Base-by-base conservation (phyloP, 75 land plant genomes). In the Azolla pinnata region DNA sequence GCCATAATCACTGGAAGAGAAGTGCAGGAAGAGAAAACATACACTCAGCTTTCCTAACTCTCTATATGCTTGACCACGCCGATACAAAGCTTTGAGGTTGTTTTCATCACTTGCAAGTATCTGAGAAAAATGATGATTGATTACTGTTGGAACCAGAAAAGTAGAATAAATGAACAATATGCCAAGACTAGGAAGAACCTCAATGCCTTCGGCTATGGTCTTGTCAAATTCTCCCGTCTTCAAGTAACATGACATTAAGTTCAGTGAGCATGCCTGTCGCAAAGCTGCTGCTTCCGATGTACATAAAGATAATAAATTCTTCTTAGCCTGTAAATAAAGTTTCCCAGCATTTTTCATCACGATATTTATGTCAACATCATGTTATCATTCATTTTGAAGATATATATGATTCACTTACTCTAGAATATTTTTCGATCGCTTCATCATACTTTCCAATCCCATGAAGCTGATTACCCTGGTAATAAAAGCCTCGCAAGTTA, bases 181-280 rank as follows among this genome's bases (percentile, higher is more conserved):
- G 1, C 14, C 2, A 62, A 27, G 32, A 60, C 24, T 9, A 54
- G 51, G 5, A 52, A 23, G 24, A 62, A 91, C 97, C 90, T 85
- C 87, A 26, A 85, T 70, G 46, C 98, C 98, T 71, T 79, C 80
- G 38, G 59, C 60, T 38, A 93, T 65, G 60, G 81, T 84, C 14
- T 93, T 86, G n/a, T 81, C 73, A 74, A 61, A 93, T 65, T 88
- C 77, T 56, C 59, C 59, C 20, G 83, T 88, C 66, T 83, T 93
- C 67, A 93, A 62, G 55, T 85, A 93, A 63, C 98, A 93, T 16
- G 98, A 93, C 98, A 93, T 93, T 72, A 85, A 62, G 54, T 93
- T 93, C 59, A 85, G 69, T 7, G 85, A 82, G 67, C 96, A 93
- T 29, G 89, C 79, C 65, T 79, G 53, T 31, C 61, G 61, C 49